Percentiles rank a stretch among this genome's conserved stretches.
These are phyloP conservation scores for Quercus berberidifolia DNA, from an alignment of 306 rosid species.

Conservation along the genomic window DNA sequence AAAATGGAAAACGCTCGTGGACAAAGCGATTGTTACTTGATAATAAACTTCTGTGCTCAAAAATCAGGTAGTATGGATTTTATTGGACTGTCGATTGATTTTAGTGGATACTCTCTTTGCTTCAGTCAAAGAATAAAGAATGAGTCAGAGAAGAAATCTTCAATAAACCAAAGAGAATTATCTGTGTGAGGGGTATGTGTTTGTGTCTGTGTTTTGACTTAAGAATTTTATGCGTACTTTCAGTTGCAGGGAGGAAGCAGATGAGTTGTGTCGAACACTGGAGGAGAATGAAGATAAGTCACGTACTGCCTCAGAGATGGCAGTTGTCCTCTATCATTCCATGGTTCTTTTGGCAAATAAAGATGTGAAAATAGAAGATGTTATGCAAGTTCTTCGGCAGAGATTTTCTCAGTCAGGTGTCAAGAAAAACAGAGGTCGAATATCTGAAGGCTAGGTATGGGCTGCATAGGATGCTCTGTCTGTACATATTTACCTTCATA, in stretches of 20 bases:
- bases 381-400: constrained; percentile 57
- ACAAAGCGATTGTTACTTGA: constrained; percentile 62
- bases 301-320: constrained; percentile 26
- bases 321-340: constrained; percentile 73
- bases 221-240: neutral
- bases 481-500: neutral
- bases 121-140: neutral
- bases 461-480: neutral
- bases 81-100: neutral
- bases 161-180: neutral
- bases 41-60: constrained; percentile 66
- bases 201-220: neutral
- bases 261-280: constrained; percentile 70
- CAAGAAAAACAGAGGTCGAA: constrained; percentile 67
- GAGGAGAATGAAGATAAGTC: constrained; percentile 66
- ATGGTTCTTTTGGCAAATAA: constrained; percentile 65
- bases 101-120: neutral
- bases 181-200: neutral
- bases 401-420: constrained; percentile 85
- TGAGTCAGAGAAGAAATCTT: too few species aligned
- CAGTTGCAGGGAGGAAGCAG: constrained; percentile 70
- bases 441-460: constrained; percentile 3
- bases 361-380: constrained; percentile 82
- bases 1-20: constrained; percentile 70
- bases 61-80: constrained; percentile 35